Base-by-base conservation (phyloP, 352 stramenopile species). In the Phytophthora foliorum region DNA sequence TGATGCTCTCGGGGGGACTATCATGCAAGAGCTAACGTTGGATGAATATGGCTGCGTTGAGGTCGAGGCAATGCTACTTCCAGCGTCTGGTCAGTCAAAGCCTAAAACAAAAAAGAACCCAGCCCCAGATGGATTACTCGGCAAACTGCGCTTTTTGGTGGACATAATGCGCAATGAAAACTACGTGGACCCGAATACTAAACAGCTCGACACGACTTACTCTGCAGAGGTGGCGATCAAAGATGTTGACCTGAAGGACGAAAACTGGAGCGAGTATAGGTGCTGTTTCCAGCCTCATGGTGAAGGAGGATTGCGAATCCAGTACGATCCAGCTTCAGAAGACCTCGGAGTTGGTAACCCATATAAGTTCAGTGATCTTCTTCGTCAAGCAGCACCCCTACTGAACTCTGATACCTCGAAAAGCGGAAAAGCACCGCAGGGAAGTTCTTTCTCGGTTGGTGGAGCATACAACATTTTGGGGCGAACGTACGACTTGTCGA, bases 121-220 rank as follows among this genome's bases (percentile, higher is more conserved):
- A 16, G 68, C 24, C 0, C 41, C 46, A 0, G 82, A 91, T 57
- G 85, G 85, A 6, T 63, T 77, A 2, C 78, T 93, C 0, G 85
- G 85, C 5, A 83, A 75, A 39, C 70, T 93, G 4, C 72, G 72
- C 6, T 88, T 93, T 32, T 38, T 57, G 9, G 55, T 93, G 7
- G 75, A 91, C 58, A 48, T 93, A 0, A 66, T 71, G n/a, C 70
- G 80, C 22, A 89, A 91, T 54, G 83, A 93, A 13, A 89, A 86
- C 48, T 90, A 77, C 22, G 59, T 84, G 8, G 74, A 88, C 52
- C 65, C 68, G 1, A 69, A 31, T 13, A 52, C 57, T 22, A 72
- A 71, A 25, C 63, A 57, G 17, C 51, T 77, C 11, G 82, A 89
- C 29, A 80, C 72, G 1, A 84, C 73, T 49, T 84, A 77, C 38